Base-by-base conservation (phyloP, 805 yeast species). In the Hyphopichia homilentoma region DNA sequence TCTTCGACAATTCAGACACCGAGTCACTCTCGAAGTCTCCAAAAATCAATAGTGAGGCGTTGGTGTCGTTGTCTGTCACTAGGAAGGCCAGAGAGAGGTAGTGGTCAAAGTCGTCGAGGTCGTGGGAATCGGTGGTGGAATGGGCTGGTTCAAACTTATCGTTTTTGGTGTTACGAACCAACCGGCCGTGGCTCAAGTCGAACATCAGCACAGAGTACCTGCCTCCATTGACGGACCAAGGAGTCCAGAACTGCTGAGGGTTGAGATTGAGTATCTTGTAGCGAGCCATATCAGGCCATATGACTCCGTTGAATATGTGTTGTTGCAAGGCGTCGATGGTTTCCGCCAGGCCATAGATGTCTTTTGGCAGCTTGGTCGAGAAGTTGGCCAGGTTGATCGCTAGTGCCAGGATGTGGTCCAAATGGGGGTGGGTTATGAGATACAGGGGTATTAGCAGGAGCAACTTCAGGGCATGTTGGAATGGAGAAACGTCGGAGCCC, bases 11-110 rank as follows among this genome's bases (percentile, higher is more conserved):
- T 6, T 54, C 44, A 7, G 84, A 73, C 1, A 64, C 51, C 4
- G 47, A 24, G 50, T 85, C 95, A 29, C 82, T 70, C 50, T 88
- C 96, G 21, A 85, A 75, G 51, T 88, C 97, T 1, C 97, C 97
- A 68, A 87, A 86, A 3, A 83, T 54, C 6, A 87, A 53, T 2
- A 87, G 30, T 15, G 64, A 60, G 6, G 63, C 42, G 8, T 57
- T 45, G 1, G 66, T 43, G 0, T 21, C 17, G 3, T 29, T 45
- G 27, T 71, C 65, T 6, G 61, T 52, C 21, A 86, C 48, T 16
- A 86, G 59, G 49, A 68, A 88, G 2, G 87, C 81, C 3, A 86
- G 73, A 25, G 79, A 68, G 57, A 70, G 43, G 55, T 68, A 62
- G 16, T 38, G 45, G 29, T 30, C 17, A 25, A 14, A 7, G 16